Evolutionary conservation across 2,329 filamentous ascomycete genomes (phyloP).

Genomic region (Monosporascus sp.): DNA sequence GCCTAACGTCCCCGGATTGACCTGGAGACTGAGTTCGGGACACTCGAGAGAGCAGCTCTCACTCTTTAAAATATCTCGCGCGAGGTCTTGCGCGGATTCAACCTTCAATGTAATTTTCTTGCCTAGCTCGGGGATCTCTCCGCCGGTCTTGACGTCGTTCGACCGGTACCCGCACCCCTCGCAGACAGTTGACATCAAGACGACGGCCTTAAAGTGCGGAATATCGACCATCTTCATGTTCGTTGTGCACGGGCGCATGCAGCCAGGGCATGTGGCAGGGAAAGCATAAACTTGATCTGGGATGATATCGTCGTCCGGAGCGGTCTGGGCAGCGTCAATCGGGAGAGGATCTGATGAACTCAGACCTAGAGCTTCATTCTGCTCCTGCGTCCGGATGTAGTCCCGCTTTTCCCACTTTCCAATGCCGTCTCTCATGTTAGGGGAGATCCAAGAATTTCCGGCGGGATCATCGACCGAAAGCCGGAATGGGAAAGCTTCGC

Average conservation of each 20-base stretch:
- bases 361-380: slow-evolving; percentile 82
- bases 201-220: slow-evolving; percentile 94
- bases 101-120: slow-evolving; percentile 77
- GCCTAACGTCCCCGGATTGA: slow-evolving; percentile 90
- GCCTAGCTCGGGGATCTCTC: slow-evolving; percentile 81
- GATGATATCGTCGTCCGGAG: slow-evolving; percentile 69
- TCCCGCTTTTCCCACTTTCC: slow-evolving; percentile 86
- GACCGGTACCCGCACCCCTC: slow-evolving; percentile 88
- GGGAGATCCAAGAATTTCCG: slow-evolving; percentile 95
- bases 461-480: slow-evolving; percentile 84
- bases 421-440: slow-evolving; percentile 70
- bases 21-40: slow-evolving; percentile 78
- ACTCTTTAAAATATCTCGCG: slow-evolving; percentile 90
- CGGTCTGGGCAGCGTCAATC: slow-evolving; percentile 38
- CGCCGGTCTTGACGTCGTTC: slow-evolving; percentile 97
- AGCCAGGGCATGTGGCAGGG: slow-evolving; percentile 86
- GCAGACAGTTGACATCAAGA: slow-evolving; percentile 92
- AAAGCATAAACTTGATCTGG: slow-evolving; percentile 92
- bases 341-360: slow-evolving; percentile 47
- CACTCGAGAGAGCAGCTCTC: slow-evolving; percentile 86
- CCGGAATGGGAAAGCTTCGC: slow-evolving; percentile 79
- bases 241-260: slow-evolving; percentile 77
- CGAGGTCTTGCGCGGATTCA: slow-evolving; percentile 65
- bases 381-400: slow-evolving; percentile 74
- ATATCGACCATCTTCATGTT: slow-evolving; percentile 99